Evolutionary conservation across 805 yeast species (phyloP), one percentile per base, ranked within the genome.

Genomic region (Phaffomyces thermotolerans): DNA sequence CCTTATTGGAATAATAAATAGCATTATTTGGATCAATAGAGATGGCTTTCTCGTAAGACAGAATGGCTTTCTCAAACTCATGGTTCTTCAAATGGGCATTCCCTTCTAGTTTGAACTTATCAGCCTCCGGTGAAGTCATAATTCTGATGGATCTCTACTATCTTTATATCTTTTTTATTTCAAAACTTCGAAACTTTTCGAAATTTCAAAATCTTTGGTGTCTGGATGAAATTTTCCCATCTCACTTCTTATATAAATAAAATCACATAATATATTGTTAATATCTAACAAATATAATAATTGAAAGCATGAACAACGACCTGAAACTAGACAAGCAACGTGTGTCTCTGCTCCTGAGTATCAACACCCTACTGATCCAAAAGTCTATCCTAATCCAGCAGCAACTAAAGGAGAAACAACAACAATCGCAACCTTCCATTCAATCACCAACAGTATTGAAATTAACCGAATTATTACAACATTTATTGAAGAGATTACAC

Each of bases 1-100:
- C 96, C 50, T 96, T 72, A 64, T 91, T 91, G 9, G 96, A 81
- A 58, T 71, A 87, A 49, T 82, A 79, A 29, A 81, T 72, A 2
- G 85, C 77, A 41, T 81, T 79, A 12, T 31, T 13, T 12, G 72
- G 62, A 51, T 82, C 82, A 13, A 82, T 51, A 25, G 72, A 81
- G 31, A 91, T 83, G 8, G 96, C 97, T 48, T 72, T 60, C 1
- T 91, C 75, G 62, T 93, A 91, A 4, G 70, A 59, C 10, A 73
- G 79, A n/a, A 81, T 67, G 8, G 97, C 96, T 30, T 71, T 69
- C 5, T 69, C 70, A 51, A 68, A 81, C 50, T 79, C 68, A 34
- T 87, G 83, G 18, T 70, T 68, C 62, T 86, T 86, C 53, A 91
- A 73, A 38, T 73, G 76, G 2, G 66, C 71, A 56, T 91, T 91